Evolutionary conservation across 208 protist species (phyloP).

Genomic region (Wallacemonas collosoma): DNA sequence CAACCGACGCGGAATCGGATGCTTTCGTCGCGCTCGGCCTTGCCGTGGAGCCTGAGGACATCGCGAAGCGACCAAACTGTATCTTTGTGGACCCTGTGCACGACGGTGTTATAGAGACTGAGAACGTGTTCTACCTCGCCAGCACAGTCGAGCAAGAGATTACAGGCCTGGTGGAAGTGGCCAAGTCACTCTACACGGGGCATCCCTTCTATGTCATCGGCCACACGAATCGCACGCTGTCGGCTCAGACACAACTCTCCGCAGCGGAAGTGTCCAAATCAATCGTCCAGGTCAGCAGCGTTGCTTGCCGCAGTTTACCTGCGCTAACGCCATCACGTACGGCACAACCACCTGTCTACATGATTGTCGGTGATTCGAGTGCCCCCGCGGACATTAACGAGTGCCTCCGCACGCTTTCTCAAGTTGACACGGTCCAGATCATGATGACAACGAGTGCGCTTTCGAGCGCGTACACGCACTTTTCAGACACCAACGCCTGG

Average conservation of each 20-base stretch:
- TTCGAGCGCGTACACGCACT: background rate
- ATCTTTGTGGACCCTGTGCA: constrained; percentile 4
- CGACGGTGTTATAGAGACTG: background rate
- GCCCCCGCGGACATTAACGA: background rate
- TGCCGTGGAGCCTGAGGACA: background rate
- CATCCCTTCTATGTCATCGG: background rate
- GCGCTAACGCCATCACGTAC: no score
- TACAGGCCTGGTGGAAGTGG: background rate
- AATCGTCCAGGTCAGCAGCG: no score
- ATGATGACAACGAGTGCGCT: background rate
- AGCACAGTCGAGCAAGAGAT: constrained; percentile 7
- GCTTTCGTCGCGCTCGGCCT: background rate
- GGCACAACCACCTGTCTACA: background rate
- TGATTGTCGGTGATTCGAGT: background rate
- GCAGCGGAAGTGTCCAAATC: no score
- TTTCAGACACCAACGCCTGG: background rate
- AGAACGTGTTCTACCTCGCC: background rate
- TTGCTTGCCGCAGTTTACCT: background rate
- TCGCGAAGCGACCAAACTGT: background rate
- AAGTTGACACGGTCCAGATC: background rate
- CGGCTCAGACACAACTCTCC: no score
- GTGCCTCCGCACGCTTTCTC: background rate
- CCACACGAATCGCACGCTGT: background rate
- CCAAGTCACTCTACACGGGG: background rate
- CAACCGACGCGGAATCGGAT: background rate